Evolutionary conservation across 2,329 filamentous ascomycete genomes (phyloP).

Genomic region (Didymella lethalis): DNA sequence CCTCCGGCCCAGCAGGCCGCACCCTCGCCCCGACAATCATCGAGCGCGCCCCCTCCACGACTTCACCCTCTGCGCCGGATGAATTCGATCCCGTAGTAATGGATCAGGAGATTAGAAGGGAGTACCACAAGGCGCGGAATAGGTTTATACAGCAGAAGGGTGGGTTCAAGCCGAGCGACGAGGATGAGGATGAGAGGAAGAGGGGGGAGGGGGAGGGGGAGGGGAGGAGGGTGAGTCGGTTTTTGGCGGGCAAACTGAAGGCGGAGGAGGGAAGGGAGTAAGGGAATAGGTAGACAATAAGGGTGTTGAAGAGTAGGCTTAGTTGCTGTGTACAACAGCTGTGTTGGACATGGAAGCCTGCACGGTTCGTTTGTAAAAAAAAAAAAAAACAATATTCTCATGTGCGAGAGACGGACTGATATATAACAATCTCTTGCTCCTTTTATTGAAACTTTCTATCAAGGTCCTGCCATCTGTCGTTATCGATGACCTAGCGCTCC

Average conservation of each 20-base stretch:
- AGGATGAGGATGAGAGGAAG: conserved; percentile 70
- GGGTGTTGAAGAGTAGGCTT: too few species aligned
- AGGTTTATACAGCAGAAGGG: conserved; percentile 83
- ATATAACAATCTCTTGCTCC: too few species aligned
- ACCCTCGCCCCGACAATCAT: conserved; percentile 67
- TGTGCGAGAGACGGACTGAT: too few species aligned
- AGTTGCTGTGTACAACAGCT: too few species aligned
- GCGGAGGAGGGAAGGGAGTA: conserved; percentile 40
- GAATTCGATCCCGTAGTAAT: conserved; percentile 74
- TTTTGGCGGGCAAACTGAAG: conserved; percentile 72
- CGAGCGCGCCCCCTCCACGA: conserved; percentile 55
- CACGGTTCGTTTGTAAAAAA: too few species aligned
- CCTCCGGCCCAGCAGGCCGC: conserved; percentile 54
- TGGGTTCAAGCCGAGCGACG: conserved; percentile 74
- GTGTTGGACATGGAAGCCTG: too few species aligned
- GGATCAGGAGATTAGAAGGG: conserved; percentile 77
- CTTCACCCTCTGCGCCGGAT: conserved; percentile 50
- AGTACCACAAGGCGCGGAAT: conserved; percentile 85
- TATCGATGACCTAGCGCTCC: too few species aligned
- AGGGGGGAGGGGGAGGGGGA: conserved; percentile 70
- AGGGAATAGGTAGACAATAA: too few species aligned
- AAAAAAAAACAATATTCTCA: too few species aligned
- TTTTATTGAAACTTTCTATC: too few species aligned
- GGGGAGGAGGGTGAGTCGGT: conserved; percentile 72
- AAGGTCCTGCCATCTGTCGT: too few species aligned